These are phyloP conservation scores for Solanum gracilifrons DNA, from an alignment of 257 asterid species.

Conservation along the genomic window DNA sequence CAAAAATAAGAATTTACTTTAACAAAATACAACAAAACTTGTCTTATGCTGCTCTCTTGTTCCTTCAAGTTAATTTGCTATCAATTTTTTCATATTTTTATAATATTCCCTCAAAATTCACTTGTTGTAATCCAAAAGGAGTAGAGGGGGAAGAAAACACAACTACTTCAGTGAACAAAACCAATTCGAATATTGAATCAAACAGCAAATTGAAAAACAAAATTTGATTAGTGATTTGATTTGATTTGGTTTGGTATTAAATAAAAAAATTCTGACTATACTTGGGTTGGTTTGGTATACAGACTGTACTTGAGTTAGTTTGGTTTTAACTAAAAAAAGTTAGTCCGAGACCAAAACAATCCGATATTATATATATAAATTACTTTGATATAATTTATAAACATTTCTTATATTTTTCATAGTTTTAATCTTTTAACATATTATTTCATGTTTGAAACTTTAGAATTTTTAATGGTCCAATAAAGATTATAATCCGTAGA, in stretches of 20 bases:
- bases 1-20: not conserved
- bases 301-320: too few species aligned
- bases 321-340: not conserved
- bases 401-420: too few species aligned
- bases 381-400: too few species aligned
- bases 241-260: too few species aligned
- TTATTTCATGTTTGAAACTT: too few species aligned
- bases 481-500: not conserved
- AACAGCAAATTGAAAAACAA: not conserved
- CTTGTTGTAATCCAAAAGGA: not conserved
- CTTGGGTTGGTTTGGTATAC: too few species aligned
- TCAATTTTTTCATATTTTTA: too few species aligned
- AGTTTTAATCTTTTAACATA: not conserved
- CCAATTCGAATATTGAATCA: not conserved
- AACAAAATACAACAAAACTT: not conserved
- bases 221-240: too few species aligned
- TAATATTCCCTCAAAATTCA: not conserved
- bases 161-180: not conserved
- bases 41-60: not conserved
- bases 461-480: not conserved
- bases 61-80: not conserved
- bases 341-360: not conserved
- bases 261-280: too few species aligned
- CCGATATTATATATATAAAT: too few species aligned
- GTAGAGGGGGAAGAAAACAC: not conserved